Conservation (phyloP, 768 basidiomycete species). For the Rhodosporidiobolus sp. region DNA sequence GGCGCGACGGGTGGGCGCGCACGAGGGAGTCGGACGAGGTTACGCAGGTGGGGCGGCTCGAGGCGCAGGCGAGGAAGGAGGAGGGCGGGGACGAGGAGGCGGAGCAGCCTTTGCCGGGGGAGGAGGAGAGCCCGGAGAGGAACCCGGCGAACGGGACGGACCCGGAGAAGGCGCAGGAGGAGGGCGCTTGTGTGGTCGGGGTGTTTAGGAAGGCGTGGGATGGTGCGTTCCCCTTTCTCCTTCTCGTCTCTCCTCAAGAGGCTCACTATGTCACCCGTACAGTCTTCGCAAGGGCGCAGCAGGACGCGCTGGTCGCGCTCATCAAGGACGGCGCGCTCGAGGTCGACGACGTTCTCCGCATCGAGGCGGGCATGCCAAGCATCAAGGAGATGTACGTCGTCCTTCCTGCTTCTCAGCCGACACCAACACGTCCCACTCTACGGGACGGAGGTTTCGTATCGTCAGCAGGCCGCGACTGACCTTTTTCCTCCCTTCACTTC, state of each 20-base stretch:
- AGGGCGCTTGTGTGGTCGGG: neutral
- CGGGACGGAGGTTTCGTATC: too few species aligned
- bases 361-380: conserved; percentile 34
- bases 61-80: neutral
- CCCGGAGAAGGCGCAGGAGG: neutral
- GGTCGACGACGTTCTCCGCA: conserved; percentile 34
- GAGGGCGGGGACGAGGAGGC: too few species aligned
- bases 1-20: neutral
- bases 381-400: conserved; percentile 31
- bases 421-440: too few species aligned
- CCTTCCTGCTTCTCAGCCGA: too few species aligned
- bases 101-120: conserved; percentile 5
- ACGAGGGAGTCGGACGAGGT: neutral
- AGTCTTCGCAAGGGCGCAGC: conserved; percentile 95
- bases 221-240: conserved; percentile 47
- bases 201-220: conserved; percentile 61
- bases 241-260: too few species aligned
- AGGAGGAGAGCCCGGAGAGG: neutral
- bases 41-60: neutral
- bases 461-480: too few species aligned
- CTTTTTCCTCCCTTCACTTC: neutral
- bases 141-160: neutral
- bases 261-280: too few species aligned
- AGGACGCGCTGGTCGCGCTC: conserved; percentile 77
- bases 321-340: conserved; percentile 39